Base-by-base conservation (phyloP, 2,329 filamentous ascomycete species). In the Zelopaecilomyces penicillatus region DNA sequence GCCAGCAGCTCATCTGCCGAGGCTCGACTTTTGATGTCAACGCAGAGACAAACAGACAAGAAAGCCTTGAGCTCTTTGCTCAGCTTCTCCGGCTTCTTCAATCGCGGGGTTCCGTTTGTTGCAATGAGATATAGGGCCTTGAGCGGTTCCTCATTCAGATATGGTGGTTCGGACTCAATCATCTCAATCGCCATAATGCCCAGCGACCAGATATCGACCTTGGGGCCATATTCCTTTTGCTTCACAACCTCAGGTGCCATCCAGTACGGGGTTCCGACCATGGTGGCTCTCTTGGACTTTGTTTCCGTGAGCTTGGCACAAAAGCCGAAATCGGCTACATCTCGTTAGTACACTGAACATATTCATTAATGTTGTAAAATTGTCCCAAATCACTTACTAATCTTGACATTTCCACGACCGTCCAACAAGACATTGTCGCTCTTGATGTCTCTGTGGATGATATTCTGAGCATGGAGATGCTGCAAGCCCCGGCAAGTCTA, bases 151-250 rank as follows among this genome's bases (percentile, higher is more conserved):
- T 97, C 93, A 67, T 97, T 97, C 33, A 97, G 79, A 65, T 98
- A 98, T 0, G 93, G 93, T 5, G 93, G 93, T 66, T 98, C 93
- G 12, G 88, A 95, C 65, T 98, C 93, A 60, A 97, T 97, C 93
- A 98, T 96, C 68, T 98, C 93, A 59, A 98, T 97, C 27, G 93
- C 91, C 93, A 97, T 98, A 69, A 98, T 98, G 60, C 93, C 93
- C 50, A 98, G 73, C 30, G 90, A 96, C 93, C 93, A 98, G 61
- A 97, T 95, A 62, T 98, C 93, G 51, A 97, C 93, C 74, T 97
- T 97, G 61, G 87, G 86, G 34, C 91, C 93, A 60, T 98, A 98
- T 66, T 96, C 91, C 72, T 97, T 97, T 65, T 97, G 93, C 72
- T 97, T 97, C 63, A 98, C 93, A 37, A 98, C 93, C 67, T 98